Evolutionary conservation across 495 filamentous ascomycete species (phyloP).

Genomic region (Daldinia loculata): DNA sequence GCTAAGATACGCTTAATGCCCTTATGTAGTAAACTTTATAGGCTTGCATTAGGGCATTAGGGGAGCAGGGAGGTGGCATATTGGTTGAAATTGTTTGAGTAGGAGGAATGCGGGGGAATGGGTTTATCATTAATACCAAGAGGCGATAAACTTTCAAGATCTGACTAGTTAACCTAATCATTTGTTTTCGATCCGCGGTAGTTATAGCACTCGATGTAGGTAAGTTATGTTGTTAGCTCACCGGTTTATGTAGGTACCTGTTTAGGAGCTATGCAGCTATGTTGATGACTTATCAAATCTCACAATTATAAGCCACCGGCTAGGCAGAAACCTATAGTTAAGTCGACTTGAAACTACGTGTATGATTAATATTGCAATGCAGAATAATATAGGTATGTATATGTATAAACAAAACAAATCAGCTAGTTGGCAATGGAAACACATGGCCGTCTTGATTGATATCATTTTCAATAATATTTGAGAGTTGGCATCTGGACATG

Average conservation of each 20-base stretch:
- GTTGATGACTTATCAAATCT: slow-evolving; percentile 3
- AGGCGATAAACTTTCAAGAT: background rate
- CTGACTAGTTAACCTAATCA: background rate
- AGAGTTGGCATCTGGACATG: background rate
- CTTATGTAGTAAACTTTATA: no score
- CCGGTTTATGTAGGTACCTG: no score
- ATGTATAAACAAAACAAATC: no score
- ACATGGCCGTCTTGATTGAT: background rate
- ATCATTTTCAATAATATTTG: background rate
- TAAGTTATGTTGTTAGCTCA: no score
- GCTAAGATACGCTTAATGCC: no score
- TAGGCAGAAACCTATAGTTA: background rate
- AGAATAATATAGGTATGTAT: background rate
- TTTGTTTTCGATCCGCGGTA: background rate
- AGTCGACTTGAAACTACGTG: background rate
- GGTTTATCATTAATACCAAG: background rate
- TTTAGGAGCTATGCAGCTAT: background rate
- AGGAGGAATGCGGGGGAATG: slow-evolving; percentile 2
- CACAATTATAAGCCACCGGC: background rate
- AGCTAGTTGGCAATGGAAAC: background rate
- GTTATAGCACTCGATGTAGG: background rate
- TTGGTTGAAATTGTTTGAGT: no score
- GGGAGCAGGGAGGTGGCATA: no score
- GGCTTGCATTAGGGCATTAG: no score
- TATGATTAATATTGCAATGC: background rate